phyloP scores from a whole-genome alignment of 2,329 filamentous ascomycete genomes.

The Zymoseptoria pseudotritici region DNA sequence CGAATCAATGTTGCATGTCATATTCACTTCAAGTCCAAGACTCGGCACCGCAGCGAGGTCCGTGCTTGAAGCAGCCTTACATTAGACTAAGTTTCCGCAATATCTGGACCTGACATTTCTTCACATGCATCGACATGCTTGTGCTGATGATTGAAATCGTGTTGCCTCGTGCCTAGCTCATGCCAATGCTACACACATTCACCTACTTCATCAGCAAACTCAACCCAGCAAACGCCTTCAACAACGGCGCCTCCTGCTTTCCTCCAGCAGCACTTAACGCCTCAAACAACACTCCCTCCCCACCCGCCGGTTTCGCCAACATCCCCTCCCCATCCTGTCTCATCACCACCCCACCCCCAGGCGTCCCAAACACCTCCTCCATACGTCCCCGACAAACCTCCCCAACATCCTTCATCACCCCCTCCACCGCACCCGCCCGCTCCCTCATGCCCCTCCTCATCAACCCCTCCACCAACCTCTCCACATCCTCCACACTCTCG shows the following conservation, averaged over 20 bases:
- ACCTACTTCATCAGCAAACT: slow-evolving; percentile 30
- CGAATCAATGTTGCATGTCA: too few species aligned
- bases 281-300: slow-evolving; percentile 41
- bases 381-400: slow-evolving; percentile 60
- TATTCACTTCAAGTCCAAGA: too few species aligned
- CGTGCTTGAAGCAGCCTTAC: too few species aligned
- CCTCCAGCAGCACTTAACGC: slow-evolving; percentile 32
- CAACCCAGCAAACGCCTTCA: slow-evolving; percentile 46
- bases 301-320: slow-evolving; percentile 32
- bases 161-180: not conserved
- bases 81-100: too few species aligned
- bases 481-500: slow-evolving; percentile 61
- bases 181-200: not conserved
- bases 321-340: slow-evolving; percentile 12
- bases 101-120: too few species aligned
- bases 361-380: slow-evolving; percentile 58
- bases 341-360: slow-evolving; percentile 13
- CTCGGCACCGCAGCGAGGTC: too few species aligned
- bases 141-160: not conserved
- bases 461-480: slow-evolving; percentile 67
- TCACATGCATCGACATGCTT: not conserved
- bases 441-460: slow-evolving; percentile 80
- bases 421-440: slow-evolving; percentile 69
- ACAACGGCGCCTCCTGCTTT: slow-evolving; percentile 42
- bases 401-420: slow-evolving; percentile 65